Evolutionary conservation across 306 rosid genomes (phyloP).

Genomic region (Acacia confusa): DNA sequence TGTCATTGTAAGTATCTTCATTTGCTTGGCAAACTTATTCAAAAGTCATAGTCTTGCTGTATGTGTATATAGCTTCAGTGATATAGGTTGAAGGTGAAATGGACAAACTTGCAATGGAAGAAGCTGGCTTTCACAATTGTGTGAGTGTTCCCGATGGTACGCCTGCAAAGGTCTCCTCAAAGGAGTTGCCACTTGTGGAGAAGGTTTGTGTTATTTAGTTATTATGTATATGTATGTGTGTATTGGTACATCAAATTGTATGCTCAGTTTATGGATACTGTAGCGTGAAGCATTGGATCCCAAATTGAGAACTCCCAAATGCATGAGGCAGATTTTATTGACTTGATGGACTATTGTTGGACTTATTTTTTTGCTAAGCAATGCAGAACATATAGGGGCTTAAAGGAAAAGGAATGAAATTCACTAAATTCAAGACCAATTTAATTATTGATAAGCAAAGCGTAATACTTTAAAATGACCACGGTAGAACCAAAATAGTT

Average conservation of each 20-base stretch:
- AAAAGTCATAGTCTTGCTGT: constrained; percentile 8
- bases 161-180: constrained; percentile 67
- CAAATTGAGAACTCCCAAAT: too few relatives aligned
- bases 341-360: too few relatives aligned
- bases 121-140: constrained; percentile 89
- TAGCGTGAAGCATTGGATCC: too few relatives aligned
- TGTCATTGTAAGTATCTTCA: constrained; percentile 66
- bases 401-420: too few relatives aligned
- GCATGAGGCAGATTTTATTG: too few relatives aligned
- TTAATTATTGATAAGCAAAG: too few relatives aligned
- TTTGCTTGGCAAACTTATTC: constrained; percentile 7
- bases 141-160: constrained; percentile 99
- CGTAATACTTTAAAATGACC: too few relatives aligned
- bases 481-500: too few relatives aligned
- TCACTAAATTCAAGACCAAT: too few relatives aligned
- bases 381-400: too few relatives aligned
- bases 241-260: background rate
- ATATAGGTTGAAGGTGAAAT: constrained; percentile 96
- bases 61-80: constrained; percentile 26
- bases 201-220: constrained; percentile 50
- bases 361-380: too few relatives aligned
- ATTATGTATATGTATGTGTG: background rate
- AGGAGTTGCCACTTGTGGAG: constrained; percentile 67
- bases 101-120: constrained; percentile 98
- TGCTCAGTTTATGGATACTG: too few relatives aligned